Base-by-base conservation (phyloP, 306 rosid species). In the Heteromeles arbutifolia region DNA sequence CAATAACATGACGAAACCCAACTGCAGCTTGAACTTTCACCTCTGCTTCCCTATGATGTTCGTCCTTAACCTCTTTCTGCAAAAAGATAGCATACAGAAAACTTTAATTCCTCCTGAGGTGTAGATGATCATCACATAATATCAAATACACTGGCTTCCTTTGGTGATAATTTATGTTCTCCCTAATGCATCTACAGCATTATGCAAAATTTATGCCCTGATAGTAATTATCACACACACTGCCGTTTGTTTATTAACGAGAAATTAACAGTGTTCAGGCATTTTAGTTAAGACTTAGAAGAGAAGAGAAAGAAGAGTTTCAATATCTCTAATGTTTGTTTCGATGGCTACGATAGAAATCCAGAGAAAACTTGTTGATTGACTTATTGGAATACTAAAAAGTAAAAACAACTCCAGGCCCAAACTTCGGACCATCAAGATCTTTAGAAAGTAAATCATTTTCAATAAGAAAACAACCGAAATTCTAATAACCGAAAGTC, bases 1-100 rank as follows among this genome's bases (percentile, higher is more conserved):
- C 99, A 76, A 95, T 88, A 76, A 92, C 97, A 79, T 92, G 99
- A 64, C 99, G 97, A 77, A 95, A 90, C 77, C 99, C 99, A 19
- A 89, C 84, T 5, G 97, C 99, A 77, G 81, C 70, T 83, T 86
- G 89, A 78, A 95, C 82, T 81, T 88, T 92, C 81, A 43, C 72
- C 82, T 92, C 88, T 66, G 72, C 87, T 32, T 37, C 85, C 84
- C 81, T 75, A 64, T 15, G 78, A 74, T 69, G 81, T 43, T 87
- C 89, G 24, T 86, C 86, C 76, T 92, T 90, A 72, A 95, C 86
- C 84, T 89, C 93, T 75, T 83, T 83, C 99, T 95, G 89, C 85
- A 67, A 63, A 63, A 64, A 73, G 56, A 81, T 78, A 18, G 76
- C 21, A 18, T 31, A 75, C 24, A 75, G 6, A 25, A 32, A 70